Conservation (phyloP, 192 early-diverging fungal species). For the Backusella sp. region DNA sequence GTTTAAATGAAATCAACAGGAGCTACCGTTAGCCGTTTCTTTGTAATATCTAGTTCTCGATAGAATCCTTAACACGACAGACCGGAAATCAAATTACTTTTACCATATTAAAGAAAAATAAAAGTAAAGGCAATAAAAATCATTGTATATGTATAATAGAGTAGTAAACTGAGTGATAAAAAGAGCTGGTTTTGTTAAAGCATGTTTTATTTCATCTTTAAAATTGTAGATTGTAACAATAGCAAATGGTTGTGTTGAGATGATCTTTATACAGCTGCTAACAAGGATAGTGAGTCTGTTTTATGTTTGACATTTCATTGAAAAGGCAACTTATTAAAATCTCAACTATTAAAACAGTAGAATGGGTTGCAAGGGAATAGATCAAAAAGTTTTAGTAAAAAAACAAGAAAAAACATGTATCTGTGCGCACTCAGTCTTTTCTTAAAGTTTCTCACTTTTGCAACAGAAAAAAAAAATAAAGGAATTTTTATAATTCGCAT, state of each 20-base stretch:
- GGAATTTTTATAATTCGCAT: no score
- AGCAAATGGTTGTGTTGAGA: no score
- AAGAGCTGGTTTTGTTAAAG: no score
- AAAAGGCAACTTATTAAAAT: not conserved
- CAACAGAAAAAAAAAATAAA: no score
- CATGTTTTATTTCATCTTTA: no score
- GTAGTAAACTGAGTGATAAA: not conserved
- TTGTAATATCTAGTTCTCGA: not conserved
- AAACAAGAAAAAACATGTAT: no score
- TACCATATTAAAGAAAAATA: not conserved
- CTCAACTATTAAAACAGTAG: no score
- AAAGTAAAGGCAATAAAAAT: not conserved
- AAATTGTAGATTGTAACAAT: not conserved
- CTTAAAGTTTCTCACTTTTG: not conserved
- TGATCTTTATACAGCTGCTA: no score
- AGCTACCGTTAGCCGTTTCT: not conserved
- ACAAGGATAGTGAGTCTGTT: not conserved
- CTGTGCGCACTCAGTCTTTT: no score
- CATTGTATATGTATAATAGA: not conserved
- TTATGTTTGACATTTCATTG: not conserved
- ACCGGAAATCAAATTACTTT: not conserved
- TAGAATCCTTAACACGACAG: not conserved
- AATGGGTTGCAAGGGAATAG: not conserved
- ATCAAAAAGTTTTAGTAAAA: no score
- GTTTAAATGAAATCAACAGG: slow-evolving; percentile 21